Conservation (phyloP, 192 early-diverging fungal species). For the Coemansia guatemalensis region DNA sequence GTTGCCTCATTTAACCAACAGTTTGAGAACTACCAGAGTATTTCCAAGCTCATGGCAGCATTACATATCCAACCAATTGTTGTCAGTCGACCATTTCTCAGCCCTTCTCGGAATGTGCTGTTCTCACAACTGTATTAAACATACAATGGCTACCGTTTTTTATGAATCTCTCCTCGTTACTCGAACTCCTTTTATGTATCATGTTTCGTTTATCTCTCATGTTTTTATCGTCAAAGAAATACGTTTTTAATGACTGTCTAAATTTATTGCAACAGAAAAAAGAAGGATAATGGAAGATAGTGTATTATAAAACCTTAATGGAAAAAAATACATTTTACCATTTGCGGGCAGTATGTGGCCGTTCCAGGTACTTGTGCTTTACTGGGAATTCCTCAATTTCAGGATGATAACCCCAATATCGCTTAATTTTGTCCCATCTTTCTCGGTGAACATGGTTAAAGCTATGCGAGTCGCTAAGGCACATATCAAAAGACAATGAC, state of each 20-base stretch:
- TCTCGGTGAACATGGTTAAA: conserved; percentile 40
- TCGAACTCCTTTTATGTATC: conserved; percentile 5
- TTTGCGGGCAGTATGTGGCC: conserved; percentile 8
- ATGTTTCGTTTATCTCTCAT: neutral
- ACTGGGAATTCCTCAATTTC: conserved; percentile 34
- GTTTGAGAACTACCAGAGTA: conserved; percentile 18
- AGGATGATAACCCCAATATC: conserved; percentile 40
- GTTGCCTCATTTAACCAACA: conserved; percentile 13
- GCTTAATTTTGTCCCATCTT: conserved; percentile 36
- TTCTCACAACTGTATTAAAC: conserved; percentile 33
- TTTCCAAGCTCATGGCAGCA: conserved; percentile 32
- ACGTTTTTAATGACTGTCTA: neutral
- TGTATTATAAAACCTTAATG: no score
- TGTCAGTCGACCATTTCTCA: conserved; percentile 37
- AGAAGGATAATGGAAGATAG: no score
- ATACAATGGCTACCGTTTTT: neutral
- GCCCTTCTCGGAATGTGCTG: conserved; percentile 34
- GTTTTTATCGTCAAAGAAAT: conserved; percentile 6
- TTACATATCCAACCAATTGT: conserved; percentile 40
- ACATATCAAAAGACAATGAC: conserved; percentile 37
- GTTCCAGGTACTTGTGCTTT: conserved; percentile 8
- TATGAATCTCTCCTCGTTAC: neutral
- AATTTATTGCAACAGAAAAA: no score
- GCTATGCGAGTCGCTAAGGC: conserved; percentile 32
- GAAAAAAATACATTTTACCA: neutral